These are phyloP conservation scores for Stylonectria norvegica DNA, from an alignment of 2,329 filamentous ascomycete species.

Conservation along the genomic window DNA sequence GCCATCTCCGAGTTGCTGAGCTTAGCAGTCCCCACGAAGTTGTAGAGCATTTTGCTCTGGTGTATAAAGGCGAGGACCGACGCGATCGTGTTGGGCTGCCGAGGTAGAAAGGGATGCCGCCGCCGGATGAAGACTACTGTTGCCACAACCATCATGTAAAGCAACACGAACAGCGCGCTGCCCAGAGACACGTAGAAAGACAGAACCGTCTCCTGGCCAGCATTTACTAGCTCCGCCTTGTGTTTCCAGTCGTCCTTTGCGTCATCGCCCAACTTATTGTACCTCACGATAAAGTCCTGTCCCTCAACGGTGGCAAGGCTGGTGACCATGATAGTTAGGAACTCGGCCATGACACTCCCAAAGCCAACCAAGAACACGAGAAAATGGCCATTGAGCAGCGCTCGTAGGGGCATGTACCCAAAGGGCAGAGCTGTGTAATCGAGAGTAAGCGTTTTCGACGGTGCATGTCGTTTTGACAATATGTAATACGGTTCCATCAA, in stretches of 20 bases:
- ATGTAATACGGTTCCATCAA: slow-evolving; percentile 75
- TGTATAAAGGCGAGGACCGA: slow-evolving; percentile 74
- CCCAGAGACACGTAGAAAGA: slow-evolving; percentile 66
- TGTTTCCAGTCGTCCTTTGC: slow-evolving; percentile 12
- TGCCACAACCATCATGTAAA: slow-evolving; percentile 61
- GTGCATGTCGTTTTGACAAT: slow-evolving; percentile 62
- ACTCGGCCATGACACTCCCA: slow-evolving; percentile 68
- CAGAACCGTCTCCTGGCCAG: slow-evolving; percentile 56
- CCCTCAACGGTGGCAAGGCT: slow-evolving; percentile 64
- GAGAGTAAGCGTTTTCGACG: slow-evolving; percentile 62
- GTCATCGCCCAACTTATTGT: slow-evolving; percentile 8
- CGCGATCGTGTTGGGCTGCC: slow-evolving; percentile 76
- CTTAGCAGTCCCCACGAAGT: slow-evolving; percentile 69
- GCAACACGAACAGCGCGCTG: slow-evolving; percentile 60
- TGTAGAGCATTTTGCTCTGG: slow-evolving; percentile 74
- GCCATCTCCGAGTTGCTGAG: slow-evolving; percentile 61
- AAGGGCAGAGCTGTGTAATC: slow-evolving; percentile 73
- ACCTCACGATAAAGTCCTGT: slow-evolving; percentile 49
- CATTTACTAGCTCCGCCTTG: slow-evolving; percentile 36
- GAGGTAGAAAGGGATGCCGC: slow-evolving; percentile 67
- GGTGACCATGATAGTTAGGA: slow-evolving; percentile 66
- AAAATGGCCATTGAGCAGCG: slow-evolving; percentile 60
- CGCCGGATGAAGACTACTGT: slow-evolving; percentile 58
- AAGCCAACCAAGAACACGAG: slow-evolving; percentile 67
- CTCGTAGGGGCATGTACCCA: slow-evolving; percentile 59